phyloP scores from a whole-genome alignment of 768 basidiomycete species.

The Mrakia frigida region DNA sequence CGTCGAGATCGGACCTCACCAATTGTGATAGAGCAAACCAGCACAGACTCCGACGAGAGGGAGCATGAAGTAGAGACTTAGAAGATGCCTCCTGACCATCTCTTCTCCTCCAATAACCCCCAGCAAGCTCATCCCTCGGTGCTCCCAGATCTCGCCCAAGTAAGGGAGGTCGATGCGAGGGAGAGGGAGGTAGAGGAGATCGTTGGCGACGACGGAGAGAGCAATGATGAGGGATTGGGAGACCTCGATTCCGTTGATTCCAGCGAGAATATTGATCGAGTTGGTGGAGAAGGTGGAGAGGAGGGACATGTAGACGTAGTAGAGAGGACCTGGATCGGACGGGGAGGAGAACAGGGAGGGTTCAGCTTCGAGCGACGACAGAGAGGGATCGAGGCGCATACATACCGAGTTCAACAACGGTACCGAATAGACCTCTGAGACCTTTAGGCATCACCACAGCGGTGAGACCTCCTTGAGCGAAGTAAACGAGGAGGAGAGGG shows the following conservation, averaged over 20 bases:
- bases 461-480: constrained; percentile 87
- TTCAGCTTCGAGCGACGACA: background rate
- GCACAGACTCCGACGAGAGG: constrained; percentile 84
- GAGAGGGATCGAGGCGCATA: background rate
- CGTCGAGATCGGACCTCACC: constrained; percentile 54
- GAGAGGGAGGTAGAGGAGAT: constrained; percentile 83
- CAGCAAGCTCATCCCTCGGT: constrained; percentile 50
- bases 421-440: constrained; percentile 56
- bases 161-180: constrained; percentile 60
- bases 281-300: constrained; percentile 96
- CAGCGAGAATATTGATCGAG: constrained; percentile 96
- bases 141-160: constrained; percentile 47
- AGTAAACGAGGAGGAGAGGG: constrained; percentile 92
- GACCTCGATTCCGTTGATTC: constrained; percentile 94
- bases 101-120: constrained; percentile 67
- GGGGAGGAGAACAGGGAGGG: background rate
- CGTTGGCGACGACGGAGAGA: constrained; percentile 82
- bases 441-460: constrained; percentile 89
- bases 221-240: constrained; percentile 89
- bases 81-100: constrained; percentile 85
- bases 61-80: constrained; percentile 95
- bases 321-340: constrained; percentile 65
- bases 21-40: constrained; percentile 92
- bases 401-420: constrained; percentile 81
- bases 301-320: constrained; percentile 93